phyloP scores from a whole-genome alignment of 495 filamentous ascomycete species.

The Penicillium robsamsonii region DNA sequence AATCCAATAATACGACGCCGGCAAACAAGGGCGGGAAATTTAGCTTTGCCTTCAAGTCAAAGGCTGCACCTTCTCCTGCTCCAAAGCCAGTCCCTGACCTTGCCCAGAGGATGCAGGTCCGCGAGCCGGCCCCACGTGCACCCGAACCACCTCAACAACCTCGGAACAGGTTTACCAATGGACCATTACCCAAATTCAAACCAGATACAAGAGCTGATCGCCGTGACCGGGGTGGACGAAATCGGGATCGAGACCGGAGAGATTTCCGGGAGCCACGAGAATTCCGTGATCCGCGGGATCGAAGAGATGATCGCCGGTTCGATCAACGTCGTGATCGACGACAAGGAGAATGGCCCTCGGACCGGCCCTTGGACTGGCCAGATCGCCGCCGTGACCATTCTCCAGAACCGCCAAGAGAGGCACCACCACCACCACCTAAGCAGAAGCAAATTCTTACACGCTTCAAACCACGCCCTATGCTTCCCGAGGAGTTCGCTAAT shows the following conservation, averaged over 20 bases:
- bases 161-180: slow-evolving; percentile 38
- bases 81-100: slow-evolving; percentile 71
- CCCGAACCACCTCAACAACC: slow-evolving; percentile 32
- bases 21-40: slow-evolving; percentile 68
- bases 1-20: slow-evolving; percentile 49
- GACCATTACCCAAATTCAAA: slow-evolving; percentile 42
- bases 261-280: slow-evolving; percentile 53
- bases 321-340: slow-evolving; percentile 43
- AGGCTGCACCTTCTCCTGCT: slow-evolving; percentile 53
- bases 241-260: slow-evolving; percentile 45
- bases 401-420: slow-evolving; percentile 22
- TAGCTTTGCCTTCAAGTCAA: slow-evolving; percentile 83
- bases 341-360: slow-evolving; percentile 33
- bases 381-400: slow-evolving; percentile 43
- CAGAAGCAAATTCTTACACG: slow-evolving; percentile 69
- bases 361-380: slow-evolving; percentile 25
- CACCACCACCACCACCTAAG: slow-evolving; percentile 38
- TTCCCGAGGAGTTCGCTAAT: slow-evolving; percentile 66
- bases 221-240: slow-evolving; percentile 42
- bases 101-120: slow-evolving; percentile 64
- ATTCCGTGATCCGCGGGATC: slow-evolving; percentile 33
- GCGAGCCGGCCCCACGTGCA: slow-evolving; percentile 43
- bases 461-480: slow-evolving; percentile 65
- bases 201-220: slow-evolving; percentile 44
- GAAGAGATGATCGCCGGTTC: slow-evolving; percentile 34